These are phyloP conservation scores for Aspergillus asperescens DNA, from an alignment of 495 filamentous ascomycete species.

Conservation along the genomic window DNA sequence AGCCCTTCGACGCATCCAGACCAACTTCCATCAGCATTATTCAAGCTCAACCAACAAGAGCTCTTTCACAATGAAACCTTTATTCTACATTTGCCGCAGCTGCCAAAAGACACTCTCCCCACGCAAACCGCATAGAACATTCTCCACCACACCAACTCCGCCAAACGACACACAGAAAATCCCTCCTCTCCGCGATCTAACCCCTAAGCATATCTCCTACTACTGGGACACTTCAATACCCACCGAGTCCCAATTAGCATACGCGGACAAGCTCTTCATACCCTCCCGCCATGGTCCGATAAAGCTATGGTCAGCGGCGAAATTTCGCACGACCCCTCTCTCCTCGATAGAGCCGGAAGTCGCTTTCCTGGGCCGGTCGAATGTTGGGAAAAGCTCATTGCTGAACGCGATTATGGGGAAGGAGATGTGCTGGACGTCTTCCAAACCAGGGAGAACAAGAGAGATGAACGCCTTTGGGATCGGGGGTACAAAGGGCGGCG, in stretches of 20 bases:
- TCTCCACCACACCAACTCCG: slow-evolving; percentile 7
- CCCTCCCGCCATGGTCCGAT: slow-evolving; percentile 47
- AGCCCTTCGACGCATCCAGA: slow-evolving; percentile 7
- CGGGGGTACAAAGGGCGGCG: slow-evolving; percentile 49
- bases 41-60: background rate
- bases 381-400: slow-evolving; percentile 87
- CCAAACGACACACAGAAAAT: slow-evolving; percentile 21
- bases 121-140: background rate
- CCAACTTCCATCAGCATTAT: background rate
- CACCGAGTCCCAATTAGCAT: slow-evolving; percentile 45
- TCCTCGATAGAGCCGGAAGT: slow-evolving; percentile 48
- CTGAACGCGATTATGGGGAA: slow-evolving; percentile 74
- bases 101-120: background rate
- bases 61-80: slow-evolving; percentile 6
- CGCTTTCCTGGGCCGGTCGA: slow-evolving; percentile 77
- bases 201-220: slow-evolving; percentile 37
- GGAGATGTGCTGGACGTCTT: slow-evolving; percentile 57
- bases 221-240: slow-evolving; percentile 59
- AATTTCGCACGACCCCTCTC: slow-evolving; percentile 61
- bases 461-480: slow-evolving; percentile 85
- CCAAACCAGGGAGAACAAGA: slow-evolving; percentile 68
- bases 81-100: background rate
- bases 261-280: slow-evolving; percentile 58
- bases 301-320: slow-evolving; percentile 64
- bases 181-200: slow-evolving; percentile 28